Evolutionary conservation across 352 stramenopile genomes (phyloP).

Genomic region (Phytopythium chamaehyphon): DNA sequence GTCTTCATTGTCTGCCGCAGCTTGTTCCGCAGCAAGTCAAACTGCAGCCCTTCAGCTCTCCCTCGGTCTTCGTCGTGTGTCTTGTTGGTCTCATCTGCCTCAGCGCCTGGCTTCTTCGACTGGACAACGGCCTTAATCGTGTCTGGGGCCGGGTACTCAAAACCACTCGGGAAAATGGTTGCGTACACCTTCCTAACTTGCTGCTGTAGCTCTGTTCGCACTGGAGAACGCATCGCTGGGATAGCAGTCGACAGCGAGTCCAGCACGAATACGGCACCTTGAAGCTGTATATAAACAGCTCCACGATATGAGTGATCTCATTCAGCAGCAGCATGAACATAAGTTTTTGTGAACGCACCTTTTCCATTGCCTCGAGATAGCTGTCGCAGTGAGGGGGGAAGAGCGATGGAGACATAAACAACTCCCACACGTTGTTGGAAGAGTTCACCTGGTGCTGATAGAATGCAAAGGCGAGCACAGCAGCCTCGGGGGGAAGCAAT

Average conservation of each 20-base stretch:
- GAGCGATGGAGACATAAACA: constrained; percentile 18
- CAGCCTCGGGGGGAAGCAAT: constrained; percentile 26
- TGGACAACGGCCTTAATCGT: not conserved
- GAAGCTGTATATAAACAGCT: constrained; percentile 14
- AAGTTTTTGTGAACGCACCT: constrained; percentile 14
- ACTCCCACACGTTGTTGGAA: constrained; percentile 17
- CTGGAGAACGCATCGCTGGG: constrained; percentile 6
- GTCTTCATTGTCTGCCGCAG: constrained; percentile 34
- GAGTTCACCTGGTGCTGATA: constrained; percentile 27
- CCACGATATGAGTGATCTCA: no score
- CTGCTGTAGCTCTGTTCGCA: constrained; percentile 21
- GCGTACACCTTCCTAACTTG: constrained; percentile 30
- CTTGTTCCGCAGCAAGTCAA: constrained; percentile 31
- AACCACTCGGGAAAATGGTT: constrained; percentile 14
- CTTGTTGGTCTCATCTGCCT: constrained; percentile 9
- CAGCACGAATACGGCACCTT: constrained; percentile 32
- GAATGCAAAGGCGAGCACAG: constrained; percentile 35
- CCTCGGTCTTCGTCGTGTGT: constrained; percentile 27
- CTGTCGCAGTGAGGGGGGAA: constrained; percentile 25
- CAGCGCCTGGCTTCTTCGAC: not conserved
- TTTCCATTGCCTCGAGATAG: constrained; percentile 34
- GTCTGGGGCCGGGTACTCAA: constrained; percentile 26
- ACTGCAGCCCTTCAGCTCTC: constrained; percentile 28
- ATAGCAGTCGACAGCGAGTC: constrained; percentile 28
- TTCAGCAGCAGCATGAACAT: no score